Base-by-base conservation (phyloP, 2,329 filamentous ascomycete species). In the Colletotrichum sp. region DNA sequence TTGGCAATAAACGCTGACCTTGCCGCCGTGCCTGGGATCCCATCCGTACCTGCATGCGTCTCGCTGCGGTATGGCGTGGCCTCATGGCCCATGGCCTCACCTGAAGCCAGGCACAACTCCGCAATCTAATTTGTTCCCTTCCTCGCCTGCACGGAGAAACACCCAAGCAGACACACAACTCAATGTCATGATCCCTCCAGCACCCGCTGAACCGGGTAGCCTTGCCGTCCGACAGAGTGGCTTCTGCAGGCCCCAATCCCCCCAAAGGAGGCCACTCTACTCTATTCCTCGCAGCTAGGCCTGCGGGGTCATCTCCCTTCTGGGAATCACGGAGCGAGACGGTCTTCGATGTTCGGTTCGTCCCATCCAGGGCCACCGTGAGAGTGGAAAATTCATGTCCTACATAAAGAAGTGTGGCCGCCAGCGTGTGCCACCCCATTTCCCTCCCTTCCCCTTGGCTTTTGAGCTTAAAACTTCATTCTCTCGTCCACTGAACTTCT, bases 201-300 rank as follows among this genome's bases (percentile, higher is more conserved):
- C 66, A 62, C 34, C 39, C 39, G 57, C 71, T 65, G 55, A 69
- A 39, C 69, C 64, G 36, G 64, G 74, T 57, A 69, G 71, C 65
- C 48, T 74, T 69, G 71, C 70, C 59, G 71, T 68, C 64, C 65
- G 48, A 76, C 64, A 60, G 16, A 64, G 44, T 36, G 63, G 63
- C 70, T 26, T 52, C 55, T 65, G 62, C 39, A 57, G 28, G 72
- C 52, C 44, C 71, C 67, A 59, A 59, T 59, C 44, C 69, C 60
- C 52, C 68, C 70, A 57, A 32, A 30, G 52, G 55, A 55, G 44
- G 55, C 39, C 63, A 72, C 63, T 48, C 68, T 69, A 76, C 71
- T 74, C 74, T 74, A 76, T 76, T 68, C 70, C 74, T 76, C 65
- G 74, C 74, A 69, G 74, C 74, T 74, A 76, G 65, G 59, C 74